These are phyloP conservation scores for Colletotrichum lini DNA, from an alignment of 2,329 filamentous ascomycete genomes.

Conservation along the genomic window DNA sequence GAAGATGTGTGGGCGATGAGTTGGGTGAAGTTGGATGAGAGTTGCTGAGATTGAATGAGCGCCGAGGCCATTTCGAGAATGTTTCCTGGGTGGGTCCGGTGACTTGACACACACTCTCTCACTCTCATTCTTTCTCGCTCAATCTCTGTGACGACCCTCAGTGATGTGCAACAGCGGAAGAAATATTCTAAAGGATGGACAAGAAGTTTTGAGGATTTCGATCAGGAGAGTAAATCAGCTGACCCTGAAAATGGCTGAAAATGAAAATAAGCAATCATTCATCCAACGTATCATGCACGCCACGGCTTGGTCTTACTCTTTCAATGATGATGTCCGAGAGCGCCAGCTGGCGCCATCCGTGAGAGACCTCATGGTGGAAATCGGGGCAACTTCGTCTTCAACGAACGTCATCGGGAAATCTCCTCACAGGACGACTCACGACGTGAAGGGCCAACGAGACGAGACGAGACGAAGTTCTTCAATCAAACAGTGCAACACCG, in stretches of 20 bases:
- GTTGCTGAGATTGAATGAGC: conserved; percentile 7
- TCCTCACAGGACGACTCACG: not conserved
- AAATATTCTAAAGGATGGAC: not conserved
- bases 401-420: conserved; percentile 10
- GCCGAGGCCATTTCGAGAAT: conserved; percentile 30
- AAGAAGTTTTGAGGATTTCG: not conserved
- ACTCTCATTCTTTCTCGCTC: not conserved
- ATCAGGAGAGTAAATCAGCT: too few relatives aligned
- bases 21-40: conserved; percentile 35
- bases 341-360: conserved; percentile 12
- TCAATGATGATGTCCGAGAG: not conserved
- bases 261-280: conserved; percentile 10
- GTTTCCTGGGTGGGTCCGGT: conserved; percentile 27
- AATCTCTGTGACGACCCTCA: not conserved
- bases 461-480: not conserved
- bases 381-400: not conserved
- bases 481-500: not conserved
- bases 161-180: not conserved
- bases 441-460: not conserved
- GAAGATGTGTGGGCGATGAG: conserved; percentile 6
- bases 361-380: not conserved
- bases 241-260: not conserved
- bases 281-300: conserved; percentile 26
- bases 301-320: conserved; percentile 15
- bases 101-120: not conserved